Conservation (phyloP, 2,329 filamentous ascomycete species). For the Arthrobotrys conoides region DNA sequence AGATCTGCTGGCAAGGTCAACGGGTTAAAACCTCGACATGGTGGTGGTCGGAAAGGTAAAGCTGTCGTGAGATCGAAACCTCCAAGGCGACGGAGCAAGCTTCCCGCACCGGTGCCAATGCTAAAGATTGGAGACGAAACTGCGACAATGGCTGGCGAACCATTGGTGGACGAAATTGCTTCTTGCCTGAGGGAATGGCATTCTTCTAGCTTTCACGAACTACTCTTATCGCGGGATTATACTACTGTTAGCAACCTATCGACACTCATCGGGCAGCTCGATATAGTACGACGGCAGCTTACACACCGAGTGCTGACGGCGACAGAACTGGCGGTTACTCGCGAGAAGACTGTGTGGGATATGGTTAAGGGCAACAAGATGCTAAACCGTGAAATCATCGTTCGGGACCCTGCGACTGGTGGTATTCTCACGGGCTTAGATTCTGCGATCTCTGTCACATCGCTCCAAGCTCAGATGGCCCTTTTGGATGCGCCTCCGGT, state of each 20-base stretch:
- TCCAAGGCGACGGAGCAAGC: conserved; percentile 75
- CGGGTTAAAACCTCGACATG: conserved; percentile 38
- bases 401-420: conserved; percentile 87
- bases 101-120: conserved; percentile 94
- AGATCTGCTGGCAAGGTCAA: conserved; percentile 57
- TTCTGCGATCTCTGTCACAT: conserved; percentile 90
- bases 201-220: conserved; percentile 93
- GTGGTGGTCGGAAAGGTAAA: conserved; percentile 25
- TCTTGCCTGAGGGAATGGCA: conserved; percentile 98
- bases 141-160: conserved; percentile 87
- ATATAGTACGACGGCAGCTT: conserved; percentile 87
- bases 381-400: conserved; percentile 92
- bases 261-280: conserved; percentile 83
- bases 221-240: conserved; percentile 87
- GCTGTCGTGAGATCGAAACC: conserved; percentile 62
- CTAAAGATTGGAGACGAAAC: conserved; percentile 98
- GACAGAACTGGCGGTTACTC: conserved; percentile 82
- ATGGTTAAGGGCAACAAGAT: conserved; percentile 94
- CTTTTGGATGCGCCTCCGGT: conserved; percentile 86
- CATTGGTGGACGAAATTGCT: conserved; percentile 95
- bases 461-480: conserved; percentile 95
- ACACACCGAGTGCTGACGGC: conserved; percentile 93
- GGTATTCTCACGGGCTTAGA: conserved; percentile 91
- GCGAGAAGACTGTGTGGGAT: conserved; percentile 95
- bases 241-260: conserved; percentile 84